Evolutionary conservation across 2,329 filamentous ascomycete genomes (phyloP), one percentile per base, ranked within the genome.

Genomic region (Dactylellina cionopaga): DNA sequence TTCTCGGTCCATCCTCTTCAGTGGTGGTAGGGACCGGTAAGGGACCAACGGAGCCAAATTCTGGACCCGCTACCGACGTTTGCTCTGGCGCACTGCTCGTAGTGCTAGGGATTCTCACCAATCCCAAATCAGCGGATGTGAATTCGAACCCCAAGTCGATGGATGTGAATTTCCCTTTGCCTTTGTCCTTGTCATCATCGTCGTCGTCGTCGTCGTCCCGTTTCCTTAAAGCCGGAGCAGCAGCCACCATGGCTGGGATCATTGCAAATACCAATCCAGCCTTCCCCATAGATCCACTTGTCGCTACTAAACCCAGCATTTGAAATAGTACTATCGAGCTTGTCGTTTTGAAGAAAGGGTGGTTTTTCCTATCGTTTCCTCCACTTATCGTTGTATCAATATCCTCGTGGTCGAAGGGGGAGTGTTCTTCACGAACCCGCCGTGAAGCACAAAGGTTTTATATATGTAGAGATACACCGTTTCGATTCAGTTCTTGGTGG

Each of bases 401-500:
- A n/a, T n/a, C n/a, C n/a, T n/a, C n/a, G n/a, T n/a, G n/a, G n/a
- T n/a, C n/a, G n/a, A n/a, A n/a, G n/a, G 33, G 31, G 37, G 25
- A 56, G 55, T 41, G 41, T 29, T 55, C 19, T 41, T 52, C 66
- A 71, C 66, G 66, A 63, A 43, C 65, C 65, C 51, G 65, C 29
- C 65, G 65, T 71, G 65, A 71, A 62, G 44, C 58, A 24, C 37
- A 49, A 49, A 19, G 22, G 19, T 43, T 59, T 15, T 31, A 6
- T 35, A 6, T 59, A 0, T 43, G 3, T 13, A n/a, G 4, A n/a
- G 11, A 58, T n/a, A n/a, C n/a, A n/a, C n/a, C n/a, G n/a, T n/a
- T n/a, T n/a, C n/a, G n/a, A n/a, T n/a, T n/a, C n/a, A n/a, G n/a
- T n/a, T n/a, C n/a, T n/a, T n/a, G n/a, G n/a, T n/a, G n/a, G n/a